These are phyloP conservation scores for Talaromyces sp. DNA, from an alignment of 2,329 filamentous ascomycete genomes.

Conservation along the genomic window DNA sequence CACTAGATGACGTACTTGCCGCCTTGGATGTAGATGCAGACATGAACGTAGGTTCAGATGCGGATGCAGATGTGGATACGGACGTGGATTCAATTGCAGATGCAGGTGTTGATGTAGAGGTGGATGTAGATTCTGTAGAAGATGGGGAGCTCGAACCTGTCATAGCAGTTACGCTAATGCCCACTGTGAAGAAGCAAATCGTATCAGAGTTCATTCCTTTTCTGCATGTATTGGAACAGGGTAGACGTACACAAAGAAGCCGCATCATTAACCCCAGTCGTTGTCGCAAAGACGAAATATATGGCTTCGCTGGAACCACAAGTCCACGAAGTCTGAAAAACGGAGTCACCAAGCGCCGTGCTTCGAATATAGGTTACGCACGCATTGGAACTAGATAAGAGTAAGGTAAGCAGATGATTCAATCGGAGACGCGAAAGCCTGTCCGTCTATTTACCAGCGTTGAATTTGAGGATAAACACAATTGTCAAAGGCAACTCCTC, in stretches of 20 bases:
- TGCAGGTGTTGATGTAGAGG: too few relatives aligned
- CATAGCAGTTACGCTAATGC: background rate
- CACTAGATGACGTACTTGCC: background rate
- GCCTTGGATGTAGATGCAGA: background rate
- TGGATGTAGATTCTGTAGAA: background rate
- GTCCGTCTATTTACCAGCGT: background rate
- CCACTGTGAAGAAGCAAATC: background rate
- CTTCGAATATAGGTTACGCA: constrained; percentile 11
- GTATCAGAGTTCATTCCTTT: background rate
- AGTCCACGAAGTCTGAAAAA: background rate
- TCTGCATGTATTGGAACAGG: background rate
- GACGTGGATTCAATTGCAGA: background rate
- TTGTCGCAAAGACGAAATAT: background rate
- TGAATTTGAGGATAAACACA: constrained; percentile 8
- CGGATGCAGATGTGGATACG: background rate
- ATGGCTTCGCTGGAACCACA: background rate
- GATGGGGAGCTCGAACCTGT: background rate
- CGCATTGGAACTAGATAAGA: background rate
- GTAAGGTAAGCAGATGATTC: background rate
- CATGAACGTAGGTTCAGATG: background rate
- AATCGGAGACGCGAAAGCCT: background rate
- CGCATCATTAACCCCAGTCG: background rate
- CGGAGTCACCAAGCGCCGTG: background rate
- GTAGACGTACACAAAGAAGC: background rate
- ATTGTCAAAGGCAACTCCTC: background rate